Evolutionary conservation across 2,329 filamentous ascomycete genomes (phyloP).

Genomic region (Fusarium sororula): DNA sequence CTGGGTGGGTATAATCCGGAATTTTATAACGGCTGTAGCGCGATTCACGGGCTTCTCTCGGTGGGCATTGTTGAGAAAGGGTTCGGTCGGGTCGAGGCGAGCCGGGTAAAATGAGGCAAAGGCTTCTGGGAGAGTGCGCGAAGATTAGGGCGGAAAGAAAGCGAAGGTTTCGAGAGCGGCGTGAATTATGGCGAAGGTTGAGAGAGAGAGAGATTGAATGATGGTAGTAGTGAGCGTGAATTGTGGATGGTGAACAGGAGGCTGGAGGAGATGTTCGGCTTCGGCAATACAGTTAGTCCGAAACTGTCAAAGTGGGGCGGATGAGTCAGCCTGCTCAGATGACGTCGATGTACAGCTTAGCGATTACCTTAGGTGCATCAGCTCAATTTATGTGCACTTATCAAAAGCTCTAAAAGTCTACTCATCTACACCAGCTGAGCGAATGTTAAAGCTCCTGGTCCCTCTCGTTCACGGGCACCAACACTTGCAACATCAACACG

Average conservation of each 20-base stretch:
- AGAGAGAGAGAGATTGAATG: background rate
- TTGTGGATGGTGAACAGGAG: background rate
- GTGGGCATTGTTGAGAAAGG: background rate
- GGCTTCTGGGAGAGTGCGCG: too few species aligned
- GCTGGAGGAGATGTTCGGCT: background rate
- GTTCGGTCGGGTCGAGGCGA: background rate
- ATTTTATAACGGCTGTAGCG: slow-evolving; percentile 1
- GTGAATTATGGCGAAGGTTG: background rate
- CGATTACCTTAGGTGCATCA: too few species aligned
- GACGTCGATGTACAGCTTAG: background rate
- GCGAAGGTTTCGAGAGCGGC: background rate
- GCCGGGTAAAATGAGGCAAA: background rate
- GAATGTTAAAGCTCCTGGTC: too few species aligned
- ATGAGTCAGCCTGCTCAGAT: background rate
- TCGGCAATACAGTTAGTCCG: background rate
- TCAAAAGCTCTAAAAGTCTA: background rate
- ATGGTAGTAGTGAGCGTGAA: background rate
- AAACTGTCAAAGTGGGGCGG: background rate
- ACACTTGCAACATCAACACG: too few species aligned
- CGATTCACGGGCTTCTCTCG: background rate
- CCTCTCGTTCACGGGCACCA: too few species aligned
- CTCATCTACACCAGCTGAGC: background rate
- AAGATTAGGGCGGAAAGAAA: background rate
- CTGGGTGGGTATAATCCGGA: background rate
- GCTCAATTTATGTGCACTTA: background rate